A percentile compares a stretch with the other conserved stretches of the same genome.
These are phyloP conservation scores for Scheffersomyces cryptocercus DNA, from an alignment of 1,139 yeast species.

Conservation along the genomic window DNA sequence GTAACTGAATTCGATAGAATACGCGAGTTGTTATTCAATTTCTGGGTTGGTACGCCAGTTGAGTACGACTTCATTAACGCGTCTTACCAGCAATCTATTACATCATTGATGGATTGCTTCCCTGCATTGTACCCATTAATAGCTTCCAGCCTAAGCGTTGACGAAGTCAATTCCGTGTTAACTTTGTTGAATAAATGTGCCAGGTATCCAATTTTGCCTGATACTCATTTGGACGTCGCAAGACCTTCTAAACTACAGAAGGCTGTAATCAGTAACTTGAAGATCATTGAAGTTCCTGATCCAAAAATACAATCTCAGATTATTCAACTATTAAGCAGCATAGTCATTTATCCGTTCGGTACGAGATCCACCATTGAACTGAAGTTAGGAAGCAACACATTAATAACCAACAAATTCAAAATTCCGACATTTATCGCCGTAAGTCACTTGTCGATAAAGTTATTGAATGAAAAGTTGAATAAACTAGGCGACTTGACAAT, in stretches of 20 bases:
- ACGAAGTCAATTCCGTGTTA: slow-evolving; percentile 45
- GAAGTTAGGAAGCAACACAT: slow-evolving; percentile 26
- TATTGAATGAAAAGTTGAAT: slow-evolving; percentile 39
- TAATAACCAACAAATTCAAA: slow-evolving; percentile 35
- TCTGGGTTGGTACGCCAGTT: slow-evolving; percentile 64
- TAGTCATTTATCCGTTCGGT: slow-evolving; percentile 59
- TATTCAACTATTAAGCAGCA: slow-evolving; percentile 53
- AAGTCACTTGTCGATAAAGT: slow-evolving; percentile 50
- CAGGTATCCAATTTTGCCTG: slow-evolving; percentile 66
- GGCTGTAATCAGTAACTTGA: slow-evolving; percentile 48
- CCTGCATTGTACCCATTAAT: slow-evolving; percentile 43
- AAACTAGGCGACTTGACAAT: slow-evolving; percentile 28
- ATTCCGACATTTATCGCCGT: slow-evolving; percentile 70
- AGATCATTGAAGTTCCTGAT: slow-evolving; percentile 31
- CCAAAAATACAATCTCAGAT: slow-evolving; percentile 44
- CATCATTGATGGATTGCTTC: slow-evolving; percentile 53
- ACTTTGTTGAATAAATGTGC: slow-evolving; percentile 58
- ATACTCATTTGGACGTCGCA: slow-evolving; percentile 41
- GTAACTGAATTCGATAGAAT: slow-evolving; percentile 20
- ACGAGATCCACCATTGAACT: slow-evolving; percentile 54
- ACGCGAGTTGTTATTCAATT: slow-evolving; percentile 48
- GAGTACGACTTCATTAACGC: slow-evolving; percentile 59
- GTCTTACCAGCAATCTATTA: slow-evolving; percentile 57
- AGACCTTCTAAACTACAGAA: slow-evolving; percentile 58
- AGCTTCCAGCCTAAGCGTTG: slow-evolving; percentile 23